Conservation (phyloP, 2,329 filamentous ascomycete genomes). For the Dendryphion nanum region DNA sequence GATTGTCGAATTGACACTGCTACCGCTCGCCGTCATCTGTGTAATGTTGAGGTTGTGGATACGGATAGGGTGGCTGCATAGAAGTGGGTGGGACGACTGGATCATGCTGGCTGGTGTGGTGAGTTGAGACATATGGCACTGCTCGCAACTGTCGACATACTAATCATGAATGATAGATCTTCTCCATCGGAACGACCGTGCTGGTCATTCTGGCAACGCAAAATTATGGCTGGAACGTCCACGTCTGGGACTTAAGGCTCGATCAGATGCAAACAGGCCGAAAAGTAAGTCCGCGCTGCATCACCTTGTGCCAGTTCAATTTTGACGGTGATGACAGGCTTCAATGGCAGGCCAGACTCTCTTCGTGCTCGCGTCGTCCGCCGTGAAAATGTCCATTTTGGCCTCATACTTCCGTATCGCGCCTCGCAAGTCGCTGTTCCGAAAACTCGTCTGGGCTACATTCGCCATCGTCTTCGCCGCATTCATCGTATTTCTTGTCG, state of each 20-base stretch:
- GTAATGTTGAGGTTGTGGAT: slow-evolving; percentile 36
- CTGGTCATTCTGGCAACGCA: slow-evolving; percentile 36
- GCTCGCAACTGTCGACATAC: too few relatives aligned
- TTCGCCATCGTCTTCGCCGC: slow-evolving; percentile 35
- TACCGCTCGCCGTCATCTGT: slow-evolving; percentile 36
- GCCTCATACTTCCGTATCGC: slow-evolving; percentile 41
- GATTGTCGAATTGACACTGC: slow-evolving; percentile 38
- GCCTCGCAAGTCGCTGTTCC: slow-evolving; percentile 38
- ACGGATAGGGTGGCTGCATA: slow-evolving; percentile 36
- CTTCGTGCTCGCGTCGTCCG: slow-evolving; percentile 39
- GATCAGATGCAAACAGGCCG: slow-evolving; percentile 30
- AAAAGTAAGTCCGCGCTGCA: slow-evolving; percentile 33
- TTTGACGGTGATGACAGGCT: slow-evolving; percentile 27
- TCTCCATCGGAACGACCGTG: slow-evolving; percentile 31
- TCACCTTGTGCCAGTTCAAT: too few relatives aligned
- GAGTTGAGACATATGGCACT: too few relatives aligned
- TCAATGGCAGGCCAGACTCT: slow-evolving; percentile 39
- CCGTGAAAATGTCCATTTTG: slow-evolving; percentile 39
- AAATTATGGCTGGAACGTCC: slow-evolving; percentile 39
- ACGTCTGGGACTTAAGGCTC: slow-evolving; percentile 36
- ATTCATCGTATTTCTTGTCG: slow-evolving; percentile 35
- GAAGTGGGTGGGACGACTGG: slow-evolving; percentile 40
- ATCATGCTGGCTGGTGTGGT: slow-evolving; percentile 39
- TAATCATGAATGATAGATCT: too few relatives aligned
- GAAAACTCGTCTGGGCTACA: slow-evolving; percentile 36